Percentiles rank a stretch among this genome's conserved stretches.
Evolutionary conservation across 2,329 filamentous ascomycete genomes (phyloP).

Genomic region (Eutypella sp.): DNA sequence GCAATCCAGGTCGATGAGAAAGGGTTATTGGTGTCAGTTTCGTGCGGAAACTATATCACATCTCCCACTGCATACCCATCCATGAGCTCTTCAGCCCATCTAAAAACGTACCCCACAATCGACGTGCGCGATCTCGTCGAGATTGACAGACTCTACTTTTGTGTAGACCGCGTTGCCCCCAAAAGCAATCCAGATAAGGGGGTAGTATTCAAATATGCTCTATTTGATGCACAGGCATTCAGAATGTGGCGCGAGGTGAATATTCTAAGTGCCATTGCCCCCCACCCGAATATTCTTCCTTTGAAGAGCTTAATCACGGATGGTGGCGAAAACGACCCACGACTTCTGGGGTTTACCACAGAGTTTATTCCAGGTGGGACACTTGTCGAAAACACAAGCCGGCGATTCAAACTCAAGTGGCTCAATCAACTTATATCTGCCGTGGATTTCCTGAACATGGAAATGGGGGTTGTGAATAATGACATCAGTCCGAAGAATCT

Average conservation of each 20-base stretch:
- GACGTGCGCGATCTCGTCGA: no score
- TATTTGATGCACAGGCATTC: background rate
- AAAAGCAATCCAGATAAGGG: background rate
- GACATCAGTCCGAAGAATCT: slow-evolving; percentile 9
- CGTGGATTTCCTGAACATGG: slow-evolving; percentile 10
- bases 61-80: no score
- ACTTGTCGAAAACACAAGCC: slow-evolving; percentile 11
- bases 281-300: slow-evolving; percentile 24
- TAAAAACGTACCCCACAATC: no score
- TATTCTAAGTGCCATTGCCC: slow-evolving; percentile 19
- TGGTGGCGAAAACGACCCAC: slow-evolving; percentile 16
- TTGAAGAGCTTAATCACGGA: slow-evolving; percentile 24
- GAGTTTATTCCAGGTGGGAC: slow-evolving; percentile 20
- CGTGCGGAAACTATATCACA: no score
- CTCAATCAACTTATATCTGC: slow-evolving; percentile 6
- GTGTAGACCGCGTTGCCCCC: no score
- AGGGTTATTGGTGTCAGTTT: no score
- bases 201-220: slow-evolving; percentile 6
- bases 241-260: slow-evolving; percentile 22
- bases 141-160: no score
- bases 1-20: no score
- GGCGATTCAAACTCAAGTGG: slow-evolving; percentile 10
- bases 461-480: slow-evolving; percentile 7
- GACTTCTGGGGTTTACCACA: slow-evolving; percentile 23
- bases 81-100: no score